Evolutionary conservation across 805 yeast genomes (phyloP), one percentile per base, ranked within the genome.

Genomic region (Lipomyces chichibuensis): DNA sequence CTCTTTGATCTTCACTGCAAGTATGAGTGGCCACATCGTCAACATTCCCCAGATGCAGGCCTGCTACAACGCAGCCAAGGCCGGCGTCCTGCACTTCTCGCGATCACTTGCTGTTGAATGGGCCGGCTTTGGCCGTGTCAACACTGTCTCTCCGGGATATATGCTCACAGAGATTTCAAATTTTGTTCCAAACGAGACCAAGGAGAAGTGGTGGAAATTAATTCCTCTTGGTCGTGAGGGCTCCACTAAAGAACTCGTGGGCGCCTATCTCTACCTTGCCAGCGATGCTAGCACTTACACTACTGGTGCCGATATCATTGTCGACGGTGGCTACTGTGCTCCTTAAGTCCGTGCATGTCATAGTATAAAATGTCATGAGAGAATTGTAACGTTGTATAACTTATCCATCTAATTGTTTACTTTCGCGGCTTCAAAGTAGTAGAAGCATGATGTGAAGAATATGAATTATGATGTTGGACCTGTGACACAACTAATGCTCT

Each of bases 11-110:
- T 83, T 90, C 78, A 92, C 97, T 4, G 92, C 96, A 4, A 90
- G 96, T 52, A 92, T 92, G 90, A 89, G 95, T 33, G 97, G 91
- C 17, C 92, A 88, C 79, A 88, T 92, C 74, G 95, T 87, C 74
- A 92, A 92, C 78, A 85, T 87, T 69, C 97, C 97, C 29, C 95
- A 92, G 78, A 82, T 86, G 76, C 97, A 92, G 80, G 89, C 96
- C 14, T 87, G 89, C 52, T 91, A 91, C 81, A 91, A 91, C 75
- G 91, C 92, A 17, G 90, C 92, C 72, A 92, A 91, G 82, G 96
- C 97, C 53, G 97, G 87, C 13, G 87, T 90, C 33, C 76, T 88
- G 71, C 96, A 92, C 75, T 82, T 91, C 73, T 85, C 89, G 46
- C 88, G 83, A 77, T 90, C 95, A 1, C 81, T 91, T 71, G 94